Evolutionary conservation across 495 filamentous ascomycete genomes (phyloP).

Genomic region (Hapsidospora chrysogenum): DNA sequence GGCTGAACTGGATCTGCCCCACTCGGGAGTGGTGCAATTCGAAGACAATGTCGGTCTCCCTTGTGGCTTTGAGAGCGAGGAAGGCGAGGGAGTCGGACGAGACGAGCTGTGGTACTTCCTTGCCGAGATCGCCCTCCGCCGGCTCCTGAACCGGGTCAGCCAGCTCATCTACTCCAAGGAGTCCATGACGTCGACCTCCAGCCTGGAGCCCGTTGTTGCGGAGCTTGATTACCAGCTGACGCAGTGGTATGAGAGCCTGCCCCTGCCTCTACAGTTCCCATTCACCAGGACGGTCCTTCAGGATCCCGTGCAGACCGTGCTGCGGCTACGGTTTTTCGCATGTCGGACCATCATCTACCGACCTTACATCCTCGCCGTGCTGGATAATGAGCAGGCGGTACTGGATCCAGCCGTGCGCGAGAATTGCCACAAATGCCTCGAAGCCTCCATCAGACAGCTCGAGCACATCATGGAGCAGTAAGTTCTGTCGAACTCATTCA

Average conservation of each 20-base stretch:
- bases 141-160: conserved; percentile 62
- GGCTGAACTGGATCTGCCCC: conserved; percentile 65
- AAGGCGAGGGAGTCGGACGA: conserved; percentile 43
- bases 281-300: conserved; percentile 44
- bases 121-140: conserved; percentile 61
- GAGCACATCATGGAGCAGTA: conserved; percentile 64
- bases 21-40: conserved; percentile 65
- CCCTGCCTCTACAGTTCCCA: conserved; percentile 57
- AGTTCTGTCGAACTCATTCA: conserved; percentile 14
- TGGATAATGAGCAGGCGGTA: conserved; percentile 58
- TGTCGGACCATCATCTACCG: conserved; percentile 76
- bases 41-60: conserved; percentile 68
- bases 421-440: conserved; percentile 65
- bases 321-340: conserved; percentile 64
- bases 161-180: conserved; percentile 69
- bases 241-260: conserved; percentile 71
- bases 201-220: conserved; percentile 57
- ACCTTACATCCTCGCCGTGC: conserved; percentile 63
- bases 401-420: conserved; percentile 54
- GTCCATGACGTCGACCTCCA: conserved; percentile 46
- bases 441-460: conserved; percentile 63
- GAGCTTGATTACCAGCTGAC: conserved; percentile 70
- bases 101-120: conserved; percentile 77
- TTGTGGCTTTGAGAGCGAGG: conserved; percentile 55
- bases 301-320: conserved; percentile 63